Base-by-base conservation (phyloP, 805 yeast species). In the Candida xyloterini region DNA sequence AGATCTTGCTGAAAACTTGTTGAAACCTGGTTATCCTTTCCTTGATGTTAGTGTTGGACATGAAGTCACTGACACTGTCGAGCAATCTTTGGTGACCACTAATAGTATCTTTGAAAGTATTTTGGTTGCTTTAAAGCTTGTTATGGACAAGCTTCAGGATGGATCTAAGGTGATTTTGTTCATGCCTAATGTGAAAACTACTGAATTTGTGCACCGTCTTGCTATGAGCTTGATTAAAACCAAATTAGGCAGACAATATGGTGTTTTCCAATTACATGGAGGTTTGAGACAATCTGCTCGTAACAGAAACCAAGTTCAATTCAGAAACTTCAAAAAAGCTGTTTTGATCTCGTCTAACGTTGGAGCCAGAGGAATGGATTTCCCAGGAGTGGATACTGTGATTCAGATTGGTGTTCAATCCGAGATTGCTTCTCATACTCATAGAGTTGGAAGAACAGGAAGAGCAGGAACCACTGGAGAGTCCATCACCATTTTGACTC, bases 361-460 rank as follows among this genome's bases (percentile, higher is more conserved):
- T 43, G 95, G 90, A 46, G 96, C 97, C 10, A 79, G 98, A 66
- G 98, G 98, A 51, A 81, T 91, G 83, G 97, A 91, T 68, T 86
- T 91, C 73, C 93, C 90, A 41, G 78, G 78, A 52, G 95, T 91
- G 21, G 66, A 88, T 18, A 86, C 87, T 57, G 97, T 91, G 37
- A 67, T 84, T 52, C 97, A 91, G 67, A 62, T 87, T 39, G 85
- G 91, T 50, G 73, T 81, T n/a, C 86, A 93, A 45, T 65, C 72
- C 33, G 86, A 81, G 42, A 64, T 79, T 16, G 77, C 90, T n/a
- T 82, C 84, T 47, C 89, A 90, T 59, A 79, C 89, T 43, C 98
- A 91, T 66, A 82, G 95, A 63, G 82, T 91, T 56, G 98, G 98
- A 44, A 81, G 98, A 72, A 91, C 97, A 11, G 98, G 95, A 30